Conservation (phyloP, 2,329 filamentous ascomycete species). For the Clonostachys solani region DNA sequence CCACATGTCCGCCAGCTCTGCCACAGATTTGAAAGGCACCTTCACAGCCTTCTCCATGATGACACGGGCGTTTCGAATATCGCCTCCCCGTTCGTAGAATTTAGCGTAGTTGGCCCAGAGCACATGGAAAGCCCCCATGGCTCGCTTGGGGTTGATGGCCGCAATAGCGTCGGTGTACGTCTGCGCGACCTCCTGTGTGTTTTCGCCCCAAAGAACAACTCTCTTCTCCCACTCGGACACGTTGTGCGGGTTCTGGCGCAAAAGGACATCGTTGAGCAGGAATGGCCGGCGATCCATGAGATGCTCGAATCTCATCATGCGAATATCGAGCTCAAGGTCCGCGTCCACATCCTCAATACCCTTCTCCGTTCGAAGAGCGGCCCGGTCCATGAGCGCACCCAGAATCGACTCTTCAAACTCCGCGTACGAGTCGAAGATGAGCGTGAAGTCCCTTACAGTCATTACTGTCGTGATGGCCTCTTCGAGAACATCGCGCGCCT, state of each 20-base stretch:
- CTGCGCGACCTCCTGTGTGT: slow-evolving; percentile 84
- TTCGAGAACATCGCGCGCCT: slow-evolving; percentile 88
- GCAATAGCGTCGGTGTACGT: slow-evolving; percentile 95
- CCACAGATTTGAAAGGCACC: slow-evolving; percentile 96
- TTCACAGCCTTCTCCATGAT: slow-evolving; percentile 99
- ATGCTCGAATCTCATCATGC: slow-evolving; percentile 97
- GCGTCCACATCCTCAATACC: slow-evolving; percentile 74
- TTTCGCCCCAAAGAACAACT: slow-evolving; percentile 92
- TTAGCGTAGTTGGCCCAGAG: slow-evolving; percentile 97
- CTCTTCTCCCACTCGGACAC: slow-evolving; percentile 97
- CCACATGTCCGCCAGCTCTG: slow-evolving; percentile 96
- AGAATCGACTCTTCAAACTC: slow-evolving; percentile 98
- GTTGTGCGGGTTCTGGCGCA: slow-evolving; percentile 94
- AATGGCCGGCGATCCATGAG: slow-evolving; percentile 96
- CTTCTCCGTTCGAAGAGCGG: slow-evolving; percentile 74
- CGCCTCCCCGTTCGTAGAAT: slow-evolving; percentile 87
- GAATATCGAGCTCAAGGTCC: slow-evolving; percentile 91
- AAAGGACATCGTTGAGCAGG: slow-evolving; percentile 89
- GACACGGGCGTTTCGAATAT: slow-evolving; percentile 78
- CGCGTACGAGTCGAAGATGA: slow-evolving; percentile 93
- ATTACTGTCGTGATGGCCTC: slow-evolving; percentile 97
- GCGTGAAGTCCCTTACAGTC: slow-evolving; percentile 95
- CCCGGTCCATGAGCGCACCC: slow-evolving; percentile 83
- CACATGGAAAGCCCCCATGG: slow-evolving; percentile 87
- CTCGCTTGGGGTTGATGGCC: slow-evolving; percentile 90